phyloP scores from a whole-genome alignment of 2,329 filamentous ascomycete species.

The Davidsoniella eucalypti region DNA sequence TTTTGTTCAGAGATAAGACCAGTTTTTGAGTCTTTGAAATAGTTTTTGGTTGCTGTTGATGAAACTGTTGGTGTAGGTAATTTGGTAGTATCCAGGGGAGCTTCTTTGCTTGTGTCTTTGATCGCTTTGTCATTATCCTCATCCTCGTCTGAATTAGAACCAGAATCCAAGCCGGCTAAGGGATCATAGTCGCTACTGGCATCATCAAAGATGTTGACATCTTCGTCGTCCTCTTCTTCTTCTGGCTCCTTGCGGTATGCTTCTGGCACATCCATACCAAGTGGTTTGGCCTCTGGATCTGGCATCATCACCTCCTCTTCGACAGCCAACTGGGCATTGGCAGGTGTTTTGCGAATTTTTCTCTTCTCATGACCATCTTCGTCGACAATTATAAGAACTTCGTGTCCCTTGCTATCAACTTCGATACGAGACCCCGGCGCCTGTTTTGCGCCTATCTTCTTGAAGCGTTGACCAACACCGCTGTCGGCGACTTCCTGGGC shows the following conservation, averaged over 20 bases:
- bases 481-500: constrained; percentile 28
- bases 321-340: constrained; percentile 22
- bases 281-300: constrained; percentile 37
- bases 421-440: constrained; percentile 42
- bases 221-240: constrained; percentile 33
- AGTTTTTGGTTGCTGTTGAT: constrained; percentile 33
- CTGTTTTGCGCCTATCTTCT: constrained; percentile 43
- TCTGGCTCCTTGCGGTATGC: constrained; percentile 32
- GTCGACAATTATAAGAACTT: constrained; percentile 49
- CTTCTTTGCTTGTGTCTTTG: constrained; percentile 5
- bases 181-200: constrained; percentile 53
- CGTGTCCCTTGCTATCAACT: constrained; percentile 41
- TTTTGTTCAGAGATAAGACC: constrained; percentile 36
- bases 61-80: constrained; percentile 18
- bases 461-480: constrained; percentile 42
- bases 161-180: constrained; percentile 35
- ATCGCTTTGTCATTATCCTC: constrained; percentile 21
- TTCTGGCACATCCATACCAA: constrained; percentile 51
- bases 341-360: constrained; percentile 31
- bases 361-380: constrained; percentile 50
- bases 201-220: constrained; percentile 50
- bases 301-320: constrained; percentile 27
- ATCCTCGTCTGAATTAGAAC: constrained; percentile 27
- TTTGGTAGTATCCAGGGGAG: neutral
- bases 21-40: constrained; percentile 44